Percentiles rank a stretch among this genome's conserved stretches.
These are phyloP conservation scores for Entomortierella beljakovae DNA, from an alignment of 192 early-diverging fungal species.

Conservation along the genomic window DNA sequence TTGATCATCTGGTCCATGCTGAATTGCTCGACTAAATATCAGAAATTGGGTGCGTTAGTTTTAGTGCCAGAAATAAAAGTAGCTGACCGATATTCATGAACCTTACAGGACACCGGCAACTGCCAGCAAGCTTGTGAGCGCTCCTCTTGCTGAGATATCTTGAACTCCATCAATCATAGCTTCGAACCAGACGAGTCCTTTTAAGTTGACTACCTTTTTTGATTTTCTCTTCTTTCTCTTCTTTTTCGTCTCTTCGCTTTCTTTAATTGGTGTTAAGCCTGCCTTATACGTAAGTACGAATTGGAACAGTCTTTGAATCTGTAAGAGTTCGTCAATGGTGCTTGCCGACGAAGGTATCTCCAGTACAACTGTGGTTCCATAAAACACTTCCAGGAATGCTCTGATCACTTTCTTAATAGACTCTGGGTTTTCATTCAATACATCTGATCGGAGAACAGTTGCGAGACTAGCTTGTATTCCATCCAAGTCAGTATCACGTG, in stretches of 20 bases:
- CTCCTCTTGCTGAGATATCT: neutral
- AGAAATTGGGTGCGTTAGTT: neutral
- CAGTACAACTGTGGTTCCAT: neutral
- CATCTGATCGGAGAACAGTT: conserved; percentile 28
- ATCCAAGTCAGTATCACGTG: conserved; percentile 32
- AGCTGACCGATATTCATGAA: neutral
- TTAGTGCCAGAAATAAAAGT: no score
- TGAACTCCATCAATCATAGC: conserved; percentile 36
- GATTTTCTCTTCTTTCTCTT: conserved; percentile 21
- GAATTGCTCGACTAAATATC: conserved; percentile 30
- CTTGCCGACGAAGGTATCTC: neutral
- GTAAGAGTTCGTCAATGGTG: conserved; percentile 33
- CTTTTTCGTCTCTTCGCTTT: conserved; percentile 23
- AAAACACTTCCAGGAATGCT: conserved; percentile 30
- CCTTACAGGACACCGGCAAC: conserved; percentile 46
- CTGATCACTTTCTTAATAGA: conserved; percentile 24
- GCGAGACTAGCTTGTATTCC: conserved; percentile 44
- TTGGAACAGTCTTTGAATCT: conserved; percentile 44
- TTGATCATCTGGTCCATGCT: conserved; percentile 43
- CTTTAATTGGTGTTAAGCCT: conserved; percentile 15
- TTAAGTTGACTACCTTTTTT: conserved; percentile 24
- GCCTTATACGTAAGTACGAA: conserved; percentile 45
- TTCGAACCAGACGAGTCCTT: conserved; percentile 26
- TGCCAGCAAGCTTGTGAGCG: conserved; percentile 24
- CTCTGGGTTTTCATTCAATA: conserved; percentile 9